phyloP scores from a whole-genome alignment of 2,329 filamentous ascomycete species.

The Anisogramma anomala region DNA sequence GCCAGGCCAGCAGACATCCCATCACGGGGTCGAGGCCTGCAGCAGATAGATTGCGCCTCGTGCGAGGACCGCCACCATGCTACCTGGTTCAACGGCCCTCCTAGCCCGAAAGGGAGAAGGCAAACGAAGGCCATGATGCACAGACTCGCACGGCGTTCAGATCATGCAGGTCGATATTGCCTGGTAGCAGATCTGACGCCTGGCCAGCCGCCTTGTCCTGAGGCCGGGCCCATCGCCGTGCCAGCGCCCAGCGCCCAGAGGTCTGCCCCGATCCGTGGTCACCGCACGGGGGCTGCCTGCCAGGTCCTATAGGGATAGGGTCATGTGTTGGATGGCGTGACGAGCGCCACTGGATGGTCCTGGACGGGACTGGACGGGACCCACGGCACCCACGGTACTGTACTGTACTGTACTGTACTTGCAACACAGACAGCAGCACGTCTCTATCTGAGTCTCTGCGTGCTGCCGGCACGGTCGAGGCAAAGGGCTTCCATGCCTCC shows the following conservation, averaged over 20 bases:
- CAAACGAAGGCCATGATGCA: slow-evolving; percentile 7
- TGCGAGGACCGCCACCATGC: background rate
- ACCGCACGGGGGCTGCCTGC: too few species aligned
- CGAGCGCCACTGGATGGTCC: background rate
- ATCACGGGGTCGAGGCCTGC: background rate
- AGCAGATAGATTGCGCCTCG: background rate
- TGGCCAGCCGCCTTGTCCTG: background rate
- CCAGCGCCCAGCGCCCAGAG: background rate
- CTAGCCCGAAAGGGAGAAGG: slow-evolving; percentile 8
- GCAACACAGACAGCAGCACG: too few species aligned
- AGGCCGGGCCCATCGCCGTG: background rate
- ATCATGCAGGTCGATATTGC: slow-evolving; percentile 2
- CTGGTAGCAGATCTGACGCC: slow-evolving; percentile 2
- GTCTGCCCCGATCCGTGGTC: background rate
- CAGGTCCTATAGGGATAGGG: too few species aligned
- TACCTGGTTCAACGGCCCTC: background rate
- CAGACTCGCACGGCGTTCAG: background rate
- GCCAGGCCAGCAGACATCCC: background rate
- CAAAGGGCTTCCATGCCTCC: background rate
- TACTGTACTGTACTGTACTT: too few species aligned
- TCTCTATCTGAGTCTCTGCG: slow-evolving; percentile 10
- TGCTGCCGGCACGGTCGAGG: slow-evolving; percentile 7
- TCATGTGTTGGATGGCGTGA: slow-evolving; percentile 1
- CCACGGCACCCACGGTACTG: too few species aligned
- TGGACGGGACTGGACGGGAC: too few species aligned